A percentile compares a stretch with the other conserved stretches of the same genome.
phyloP scores from a whole-genome alignment of 768 basidiomycete genomes.

The Boletus tomentosulus region DNA sequence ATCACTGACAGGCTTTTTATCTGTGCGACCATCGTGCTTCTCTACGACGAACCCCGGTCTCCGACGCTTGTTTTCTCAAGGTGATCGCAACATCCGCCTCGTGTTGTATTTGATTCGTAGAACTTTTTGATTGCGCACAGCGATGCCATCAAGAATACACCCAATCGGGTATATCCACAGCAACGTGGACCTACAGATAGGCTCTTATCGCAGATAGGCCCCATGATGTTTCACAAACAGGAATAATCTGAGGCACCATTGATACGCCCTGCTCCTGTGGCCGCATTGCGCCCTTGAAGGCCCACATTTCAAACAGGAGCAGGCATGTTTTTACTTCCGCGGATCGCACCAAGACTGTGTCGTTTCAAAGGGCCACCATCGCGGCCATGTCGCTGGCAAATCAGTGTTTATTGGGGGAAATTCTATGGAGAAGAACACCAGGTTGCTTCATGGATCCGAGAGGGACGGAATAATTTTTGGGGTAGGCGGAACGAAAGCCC shows the following conservation, averaged over 20 bases:
- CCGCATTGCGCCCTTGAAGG: background rate
- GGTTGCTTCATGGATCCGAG: conserved; percentile 9
- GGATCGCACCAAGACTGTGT: conserved; percentile 7
- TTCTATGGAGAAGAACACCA: conserved; percentile 15
- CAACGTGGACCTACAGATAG: conserved; percentile 6
- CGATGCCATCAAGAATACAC: background rate
- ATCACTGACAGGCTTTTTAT: conserved; percentile 13
- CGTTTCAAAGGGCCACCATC: no score
- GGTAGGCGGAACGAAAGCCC: background rate
- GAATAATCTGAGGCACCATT: background rate
- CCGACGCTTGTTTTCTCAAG: conserved; percentile 12
- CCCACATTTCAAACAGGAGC: no score
- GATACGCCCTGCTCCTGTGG: background rate
- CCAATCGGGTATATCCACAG: conserved; percentile 12
- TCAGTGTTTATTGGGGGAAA: conserved; percentile 1
- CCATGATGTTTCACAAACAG: background rate
- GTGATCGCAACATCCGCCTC: conserved; percentile 7
- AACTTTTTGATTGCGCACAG: no score
- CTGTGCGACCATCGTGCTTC: background rate
- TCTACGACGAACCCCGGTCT: background rate
- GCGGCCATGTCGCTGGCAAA: background rate
- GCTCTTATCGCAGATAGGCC: conserved; percentile 8
- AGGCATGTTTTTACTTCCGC: conserved; percentile 4
- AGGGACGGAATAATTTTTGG: conserved; percentile 1
- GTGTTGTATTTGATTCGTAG: background rate